Evolutionary conservation across 75 land plant species (phyloP).

Genomic region (Cunninghamia lanceolata): DNA sequence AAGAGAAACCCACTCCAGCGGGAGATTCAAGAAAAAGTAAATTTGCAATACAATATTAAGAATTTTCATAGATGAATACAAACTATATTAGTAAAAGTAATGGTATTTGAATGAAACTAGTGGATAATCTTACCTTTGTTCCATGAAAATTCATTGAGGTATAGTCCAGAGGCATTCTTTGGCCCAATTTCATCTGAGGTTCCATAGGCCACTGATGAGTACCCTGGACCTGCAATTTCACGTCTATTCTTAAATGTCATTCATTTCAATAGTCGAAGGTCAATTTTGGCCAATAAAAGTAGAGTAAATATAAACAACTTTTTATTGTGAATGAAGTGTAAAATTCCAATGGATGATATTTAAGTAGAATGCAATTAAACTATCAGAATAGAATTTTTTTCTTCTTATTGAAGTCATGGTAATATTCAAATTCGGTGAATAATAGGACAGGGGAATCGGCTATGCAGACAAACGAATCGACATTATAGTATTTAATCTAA

Average conservation of each 20-base stretch:
- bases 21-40: conserved; percentile 74
- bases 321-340: no score
- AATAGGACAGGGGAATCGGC: background rate
- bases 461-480: background rate
- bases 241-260: no score
- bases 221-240: conserved; percentile 75
- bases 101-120: background rate
- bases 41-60: conserved; percentile 33
- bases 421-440: background rate
- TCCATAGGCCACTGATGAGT: conserved; percentile 83
- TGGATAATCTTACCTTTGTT: conserved; percentile 22
- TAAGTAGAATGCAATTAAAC: no score
- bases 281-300: no score
- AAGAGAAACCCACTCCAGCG: conserved; percentile 76
- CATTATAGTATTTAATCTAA: background rate
- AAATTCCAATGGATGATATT: no score
- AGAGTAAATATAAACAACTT: no score
- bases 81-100: background rate
- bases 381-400: background rate
- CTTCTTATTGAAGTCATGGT: background rate
- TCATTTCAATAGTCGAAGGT: no score
- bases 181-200: conserved; percentile 85
- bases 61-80: background rate
- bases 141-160: conserved; percentile 65
- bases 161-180: conserved; percentile 42